Percentiles rank a stretch among this genome's conserved stretches.
These are phyloP conservation scores for Blastomyces parvus DNA, from an alignment of 2,329 filamentous ascomycete genomes.

Conservation along the genomic window DNA sequence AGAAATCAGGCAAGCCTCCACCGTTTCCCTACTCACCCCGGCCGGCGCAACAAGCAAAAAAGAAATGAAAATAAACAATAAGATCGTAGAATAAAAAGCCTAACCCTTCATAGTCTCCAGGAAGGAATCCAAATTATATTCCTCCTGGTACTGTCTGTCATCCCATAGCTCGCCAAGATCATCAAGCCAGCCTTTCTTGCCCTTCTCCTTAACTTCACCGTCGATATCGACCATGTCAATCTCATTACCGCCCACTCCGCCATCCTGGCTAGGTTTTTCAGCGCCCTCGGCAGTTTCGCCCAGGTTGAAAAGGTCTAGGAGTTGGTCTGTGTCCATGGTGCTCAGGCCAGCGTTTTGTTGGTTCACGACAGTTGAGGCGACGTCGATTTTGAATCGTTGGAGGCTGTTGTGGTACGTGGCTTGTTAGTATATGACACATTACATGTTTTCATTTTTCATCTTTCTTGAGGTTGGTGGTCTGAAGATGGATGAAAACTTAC, in stretches of 20 bases:
- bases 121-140: constrained; percentile 92
- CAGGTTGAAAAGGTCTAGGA: constrained; percentile 90
- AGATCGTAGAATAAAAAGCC: background rate
- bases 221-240: constrained; percentile 84
- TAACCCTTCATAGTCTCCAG: constrained; percentile 73
- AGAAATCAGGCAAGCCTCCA: background rate
- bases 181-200: constrained; percentile 93
- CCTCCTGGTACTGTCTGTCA: constrained; percentile 94
- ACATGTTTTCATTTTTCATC: background rate
- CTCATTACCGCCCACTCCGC: constrained; percentile 47
- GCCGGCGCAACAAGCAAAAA: no score
- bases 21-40: background rate
- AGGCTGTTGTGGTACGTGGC: constrained; percentile 46
- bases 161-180: constrained; percentile 96
- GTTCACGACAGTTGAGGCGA: constrained; percentile 95
- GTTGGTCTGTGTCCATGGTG: constrained; percentile 98
- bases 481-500: constrained; percentile 37
- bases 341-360: constrained; percentile 92
- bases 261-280: constrained; percentile 56
- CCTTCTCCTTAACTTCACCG: constrained; percentile 84
- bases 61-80: no score
- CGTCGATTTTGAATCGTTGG: constrained; percentile 98
- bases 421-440: constrained; percentile 4
- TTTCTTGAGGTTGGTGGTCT: constrained; percentile 11
- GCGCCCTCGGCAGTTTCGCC: constrained; percentile 54